Percentiles rank a stretch among this genome's conserved stretches.
Evolutionary conservation across 345 rosid species (phyloP).

Genomic region (Melaleuca alternifolia): DNA sequence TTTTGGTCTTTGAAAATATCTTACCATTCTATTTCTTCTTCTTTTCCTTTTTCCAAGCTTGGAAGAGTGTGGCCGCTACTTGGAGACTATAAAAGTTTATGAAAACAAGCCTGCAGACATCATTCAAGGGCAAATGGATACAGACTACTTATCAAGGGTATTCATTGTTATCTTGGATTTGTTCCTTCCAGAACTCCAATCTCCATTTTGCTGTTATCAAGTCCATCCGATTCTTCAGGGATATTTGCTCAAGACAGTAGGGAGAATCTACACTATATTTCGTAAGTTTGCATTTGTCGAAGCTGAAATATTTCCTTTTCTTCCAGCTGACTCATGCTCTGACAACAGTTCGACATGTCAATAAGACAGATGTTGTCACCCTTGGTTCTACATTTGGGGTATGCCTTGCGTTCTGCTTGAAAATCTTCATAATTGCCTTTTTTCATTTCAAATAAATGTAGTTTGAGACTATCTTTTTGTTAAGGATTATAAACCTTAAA

Average conservation of each 20-base stretch:
- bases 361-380: constrained; percentile 93
- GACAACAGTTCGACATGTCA: constrained; percentile 69
- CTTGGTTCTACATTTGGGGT: constrained; percentile 96
- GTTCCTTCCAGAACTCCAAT: neutral
- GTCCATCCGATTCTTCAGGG: neutral
- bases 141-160: constrained; percentile 84
- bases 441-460: neutral
- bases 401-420: constrained; percentile 4
- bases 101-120: constrained; percentile 96
- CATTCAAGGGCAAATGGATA: constrained; percentile 89
- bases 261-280: neutral
- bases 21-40: neutral
- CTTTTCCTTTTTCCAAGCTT: constrained; percentile 25
- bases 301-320: constrained; percentile 3
- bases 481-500: neutral
- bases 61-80: constrained; percentile 94
- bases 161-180: neutral
- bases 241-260: neutral
- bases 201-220: neutral
- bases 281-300: neutral
- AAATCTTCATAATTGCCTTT: neutral
- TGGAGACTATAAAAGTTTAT: constrained; percentile 90
- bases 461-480: neutral
- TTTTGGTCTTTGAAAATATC: neutral
- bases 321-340: constrained; percentile 67